Conservation (phyloP, 2,329 filamentous ascomycete genomes). For the Cladosporium sphaerospermum region DNA sequence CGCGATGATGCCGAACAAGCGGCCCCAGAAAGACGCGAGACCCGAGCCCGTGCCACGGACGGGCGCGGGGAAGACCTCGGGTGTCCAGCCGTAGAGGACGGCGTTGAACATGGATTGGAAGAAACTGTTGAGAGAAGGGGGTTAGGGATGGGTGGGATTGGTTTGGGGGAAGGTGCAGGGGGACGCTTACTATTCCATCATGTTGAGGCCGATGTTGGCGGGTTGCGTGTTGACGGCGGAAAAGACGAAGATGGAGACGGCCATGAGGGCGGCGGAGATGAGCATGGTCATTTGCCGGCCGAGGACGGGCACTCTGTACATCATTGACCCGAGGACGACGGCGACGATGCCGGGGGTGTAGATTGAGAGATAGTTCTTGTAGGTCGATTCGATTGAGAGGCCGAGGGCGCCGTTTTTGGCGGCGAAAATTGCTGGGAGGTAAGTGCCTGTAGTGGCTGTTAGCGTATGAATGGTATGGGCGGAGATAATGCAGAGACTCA, state of each 20-base stretch:
- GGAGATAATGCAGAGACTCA: conserved; percentile 13
- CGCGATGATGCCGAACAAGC: conserved; percentile 53
- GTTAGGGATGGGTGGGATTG: neutral
- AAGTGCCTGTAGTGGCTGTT: conserved; percentile 32
- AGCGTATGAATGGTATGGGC: neutral
- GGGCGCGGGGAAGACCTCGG: conserved; percentile 46
- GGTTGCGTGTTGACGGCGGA: conserved; percentile 40
- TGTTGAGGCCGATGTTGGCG: conserved; percentile 44
- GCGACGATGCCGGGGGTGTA: conserved; percentile 49
- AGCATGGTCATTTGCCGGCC: conserved; percentile 43
- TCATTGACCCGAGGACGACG: conserved; percentile 44
- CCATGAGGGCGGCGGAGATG: conserved; percentile 39
- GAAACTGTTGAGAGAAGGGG: conserved; percentile 23
- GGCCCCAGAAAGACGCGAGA: conserved; percentile 53
- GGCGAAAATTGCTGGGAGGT: conserved; percentile 46
- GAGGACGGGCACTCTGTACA: conserved; percentile 42
- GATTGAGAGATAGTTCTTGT: conserved; percentile 50
- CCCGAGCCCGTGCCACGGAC: conserved; percentile 50
- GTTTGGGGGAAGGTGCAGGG: neutral
- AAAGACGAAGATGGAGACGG: conserved; percentile 41
- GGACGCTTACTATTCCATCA: conserved; percentile 39
- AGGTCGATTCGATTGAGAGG: conserved; percentile 43
- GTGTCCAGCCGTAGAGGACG: conserved; percentile 48
- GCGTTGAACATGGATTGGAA: conserved; percentile 49
- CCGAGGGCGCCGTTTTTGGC: conserved; percentile 45